Evolutionary conservation across 345 rosid genomes (phyloP).

Genomic region (Litchi chinensis): DNA sequence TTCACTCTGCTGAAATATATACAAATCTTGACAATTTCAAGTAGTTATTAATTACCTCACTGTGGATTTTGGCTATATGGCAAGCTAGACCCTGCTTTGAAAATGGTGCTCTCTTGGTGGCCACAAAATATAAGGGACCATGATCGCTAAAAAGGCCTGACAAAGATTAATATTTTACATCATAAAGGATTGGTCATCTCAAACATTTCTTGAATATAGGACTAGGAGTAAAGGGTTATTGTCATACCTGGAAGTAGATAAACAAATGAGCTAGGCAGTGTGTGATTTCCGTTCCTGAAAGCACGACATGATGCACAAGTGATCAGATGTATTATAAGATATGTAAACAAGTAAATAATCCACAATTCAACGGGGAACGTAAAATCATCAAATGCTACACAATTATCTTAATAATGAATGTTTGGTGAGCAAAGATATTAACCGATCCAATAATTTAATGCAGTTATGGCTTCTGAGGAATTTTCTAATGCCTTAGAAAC

Average conservation of each 20-base stretch:
- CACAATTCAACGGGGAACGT: background rate
- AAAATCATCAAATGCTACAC: background rate
- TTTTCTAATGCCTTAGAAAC: background rate
- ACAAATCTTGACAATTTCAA: background rate
- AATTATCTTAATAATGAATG: background rate
- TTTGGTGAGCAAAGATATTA: background rate
- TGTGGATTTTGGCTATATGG: constrained; percentile 71
- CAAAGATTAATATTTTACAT: constrained; percentile 11
- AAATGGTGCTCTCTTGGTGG: constrained; percentile 60
- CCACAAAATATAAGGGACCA: constrained; percentile 70
- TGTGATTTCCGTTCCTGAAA: constrained; percentile 67
- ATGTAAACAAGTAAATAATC: background rate
- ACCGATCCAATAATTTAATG: background rate
- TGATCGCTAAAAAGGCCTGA: constrained; percentile 79
- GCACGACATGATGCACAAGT: background rate
- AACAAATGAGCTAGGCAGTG: constrained; percentile 53
- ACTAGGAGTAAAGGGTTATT: constrained; percentile 12
- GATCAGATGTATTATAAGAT: background rate
- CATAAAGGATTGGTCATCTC: background rate
- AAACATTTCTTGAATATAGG: background rate
- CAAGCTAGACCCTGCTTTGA: constrained; percentile 73
- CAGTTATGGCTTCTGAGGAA: background rate
- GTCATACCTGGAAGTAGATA: constrained; percentile 67
- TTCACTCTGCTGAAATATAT: background rate
- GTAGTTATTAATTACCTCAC: constrained; percentile 51